Percentiles rank a stretch among this genome's conserved stretches.
Evolutionary conservation across 2,329 filamentous ascomycete species (phyloP).

Genomic region (Pseudogymnoascus sp.): DNA sequence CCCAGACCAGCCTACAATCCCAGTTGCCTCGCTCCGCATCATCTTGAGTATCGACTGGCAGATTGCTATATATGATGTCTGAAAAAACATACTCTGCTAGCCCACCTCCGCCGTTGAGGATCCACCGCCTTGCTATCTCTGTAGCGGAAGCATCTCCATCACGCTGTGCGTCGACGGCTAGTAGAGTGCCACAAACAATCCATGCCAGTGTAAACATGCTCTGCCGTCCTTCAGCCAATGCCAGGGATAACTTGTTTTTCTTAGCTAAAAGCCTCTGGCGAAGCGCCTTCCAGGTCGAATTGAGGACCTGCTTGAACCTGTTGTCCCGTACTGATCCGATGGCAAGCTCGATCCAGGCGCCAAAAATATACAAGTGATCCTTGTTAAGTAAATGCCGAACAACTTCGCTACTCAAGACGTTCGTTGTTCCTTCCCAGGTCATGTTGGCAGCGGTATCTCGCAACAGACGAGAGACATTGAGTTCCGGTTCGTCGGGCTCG

Average conservation of each 20-base stretch:
- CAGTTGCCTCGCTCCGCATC: slow-evolving; percentile 17
- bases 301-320: slow-evolving; percentile 8
- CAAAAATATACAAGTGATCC: slow-evolving; percentile 12
- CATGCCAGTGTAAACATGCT: slow-evolving; percentile 30
- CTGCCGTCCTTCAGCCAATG: slow-evolving; percentile 24
- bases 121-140: slow-evolving; percentile 32
- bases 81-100: slow-evolving; percentile 25
- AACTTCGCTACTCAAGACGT: slow-evolving; percentile 10
- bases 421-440: slow-evolving; percentile 13
- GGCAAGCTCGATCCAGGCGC: slow-evolving; percentile 2
- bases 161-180: slow-evolving; percentile 31
- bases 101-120: slow-evolving; percentile 24
- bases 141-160: slow-evolving; percentile 26
- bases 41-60: not conserved
- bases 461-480: slow-evolving; percentile 9
- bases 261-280: not conserved
- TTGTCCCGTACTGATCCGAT: slow-evolving; percentile 12
- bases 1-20: slow-evolving; percentile 29
- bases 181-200: slow-evolving; percentile 28
- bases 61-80: slow-evolving; percentile 18
- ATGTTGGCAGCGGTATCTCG: slow-evolving; percentile 10
- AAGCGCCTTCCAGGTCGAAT: slow-evolving; percentile 2
- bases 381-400: slow-evolving; percentile 12
- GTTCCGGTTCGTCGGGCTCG: slow-evolving; percentile 20
- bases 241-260: slow-evolving; percentile 13